Base-by-base conservation (phyloP, 2,329 filamentous ascomycete species). In the Acephala macrosclerotiorum region DNA sequence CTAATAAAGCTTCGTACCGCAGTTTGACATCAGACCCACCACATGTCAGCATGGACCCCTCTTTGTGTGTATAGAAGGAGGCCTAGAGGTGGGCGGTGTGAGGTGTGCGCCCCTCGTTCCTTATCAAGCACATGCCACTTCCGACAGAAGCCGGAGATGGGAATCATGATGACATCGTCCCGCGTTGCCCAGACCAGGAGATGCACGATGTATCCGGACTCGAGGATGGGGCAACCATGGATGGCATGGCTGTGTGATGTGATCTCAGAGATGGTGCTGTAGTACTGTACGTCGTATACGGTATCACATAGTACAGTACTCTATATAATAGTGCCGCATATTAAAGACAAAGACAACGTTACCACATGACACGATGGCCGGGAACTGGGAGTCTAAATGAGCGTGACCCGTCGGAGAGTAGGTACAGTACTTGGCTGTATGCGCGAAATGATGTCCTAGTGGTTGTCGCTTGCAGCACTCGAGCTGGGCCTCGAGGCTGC, bases 81-180 rank as follows among this genome's bases (percentile, higher is more conserved):
- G 25, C 49, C 14, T 2, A 51, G 53, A 12, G 20, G 26, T 57
- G 29, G 55, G 55, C 55, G 55, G 55, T 57, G 55, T 33, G 49
- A 22, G 16, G 51, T 55, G 25, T 29, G 51, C 35, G 35, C 55
- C 55, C 55, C 35, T 57, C 55, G 29, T 57, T 57, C 26, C 51
- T 56, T 56, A 36, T 14, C 51, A 38, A 12, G 47, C 38, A 60
- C 64, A 63, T 61, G 56, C 64, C 53, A 55, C 56, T 22, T 57
- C 59, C 58, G 63, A 65, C 25, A 61, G 33, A 65, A 62, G 59
- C 53, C 58, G 58, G 25, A 14, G 26, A 58, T 35, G 63, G 58
- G 29, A 58, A 61, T 51, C 63, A 57, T 61, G 42, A 57, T 61
- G 42, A 61, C 58, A 65, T 58, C 58, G 25, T 65, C 55, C 58